Evolutionary conservation across 306 rosid species (phyloP).

Genomic region (Castanea crenata): DNA sequence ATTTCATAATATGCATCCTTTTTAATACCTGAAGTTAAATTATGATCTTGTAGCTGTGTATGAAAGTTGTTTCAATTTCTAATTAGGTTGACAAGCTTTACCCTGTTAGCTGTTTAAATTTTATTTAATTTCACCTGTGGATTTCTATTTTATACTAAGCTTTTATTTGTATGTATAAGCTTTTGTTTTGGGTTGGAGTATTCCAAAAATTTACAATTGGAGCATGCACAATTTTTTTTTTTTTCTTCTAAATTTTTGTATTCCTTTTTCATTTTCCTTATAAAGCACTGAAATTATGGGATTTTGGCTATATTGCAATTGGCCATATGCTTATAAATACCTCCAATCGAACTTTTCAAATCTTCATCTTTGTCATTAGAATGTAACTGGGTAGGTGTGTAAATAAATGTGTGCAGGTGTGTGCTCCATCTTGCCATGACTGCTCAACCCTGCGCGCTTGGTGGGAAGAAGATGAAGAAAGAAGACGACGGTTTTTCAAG

Average conservation of each 20-base stretch:
- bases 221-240: not conserved
- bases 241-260: not conserved
- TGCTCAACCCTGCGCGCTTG: constrained; percentile 95
- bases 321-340: not conserved
- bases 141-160: not conserved
- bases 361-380: not conserved
- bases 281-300: not conserved
- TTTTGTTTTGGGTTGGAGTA: not conserved
- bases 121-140: not conserved
- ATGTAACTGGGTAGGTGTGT: constrained; percentile 16
- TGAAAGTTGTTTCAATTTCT: not conserved
- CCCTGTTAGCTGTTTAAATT: not conserved
- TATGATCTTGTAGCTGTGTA: not conserved
- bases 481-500: constrained; percentile 71
- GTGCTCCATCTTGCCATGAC: constrained; percentile 98
- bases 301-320: not conserved
- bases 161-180: not conserved
- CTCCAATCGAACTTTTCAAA: not conserved
- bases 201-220: not conserved
- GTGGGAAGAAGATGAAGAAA: constrained; percentile 99
- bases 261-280: not conserved
- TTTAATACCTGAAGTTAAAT: not conserved
- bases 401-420: constrained; percentile 54
- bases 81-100: not conserved
- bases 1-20: not conserved